Evolutionary conservation across 768 basidiomycete genomes (phyloP).

Genomic region (Calocybe cyanea): DNA sequence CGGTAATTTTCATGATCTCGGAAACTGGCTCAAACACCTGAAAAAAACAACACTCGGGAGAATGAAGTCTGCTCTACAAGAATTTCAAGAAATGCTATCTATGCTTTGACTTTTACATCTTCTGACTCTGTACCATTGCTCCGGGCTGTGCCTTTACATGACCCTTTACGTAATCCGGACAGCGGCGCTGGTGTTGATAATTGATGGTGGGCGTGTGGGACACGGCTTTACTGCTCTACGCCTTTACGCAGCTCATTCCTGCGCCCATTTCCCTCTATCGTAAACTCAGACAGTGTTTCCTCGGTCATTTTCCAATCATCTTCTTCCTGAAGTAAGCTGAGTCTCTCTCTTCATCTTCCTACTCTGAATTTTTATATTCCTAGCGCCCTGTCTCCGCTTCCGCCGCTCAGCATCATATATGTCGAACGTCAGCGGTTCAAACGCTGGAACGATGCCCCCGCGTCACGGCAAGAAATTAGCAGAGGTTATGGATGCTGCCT

Average conservation of each 20-base stretch:
- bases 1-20: no score
- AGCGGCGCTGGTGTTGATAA: not conserved
- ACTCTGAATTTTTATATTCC: not conserved
- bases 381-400: not conserved
- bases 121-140: no score
- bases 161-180: no score
- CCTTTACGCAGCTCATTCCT: conserved; percentile 11
- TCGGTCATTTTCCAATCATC: not conserved
- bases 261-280: conserved; percentile 1
- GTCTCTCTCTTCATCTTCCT: not conserved
- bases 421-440: conserved; percentile 33
- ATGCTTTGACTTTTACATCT: no score
- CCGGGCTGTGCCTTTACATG: no score
- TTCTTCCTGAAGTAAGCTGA: not conserved
- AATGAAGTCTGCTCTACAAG: no score
- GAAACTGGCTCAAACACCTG: no score
- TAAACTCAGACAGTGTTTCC: not conserved
- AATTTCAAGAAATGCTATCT: no score
- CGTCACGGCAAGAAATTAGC: conserved; percentile 26
- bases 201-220: conserved; percentile 18
- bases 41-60: no score
- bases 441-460: conserved; percentile 31
- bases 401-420: conserved; percentile 13
- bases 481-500: conserved; percentile 28
- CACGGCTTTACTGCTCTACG: conserved; percentile 12